These are phyloP conservation scores for Dryadomyces sulphureus DNA, from an alignment of 2,329 filamentous ascomycete species.

Conservation along the genomic window DNA sequence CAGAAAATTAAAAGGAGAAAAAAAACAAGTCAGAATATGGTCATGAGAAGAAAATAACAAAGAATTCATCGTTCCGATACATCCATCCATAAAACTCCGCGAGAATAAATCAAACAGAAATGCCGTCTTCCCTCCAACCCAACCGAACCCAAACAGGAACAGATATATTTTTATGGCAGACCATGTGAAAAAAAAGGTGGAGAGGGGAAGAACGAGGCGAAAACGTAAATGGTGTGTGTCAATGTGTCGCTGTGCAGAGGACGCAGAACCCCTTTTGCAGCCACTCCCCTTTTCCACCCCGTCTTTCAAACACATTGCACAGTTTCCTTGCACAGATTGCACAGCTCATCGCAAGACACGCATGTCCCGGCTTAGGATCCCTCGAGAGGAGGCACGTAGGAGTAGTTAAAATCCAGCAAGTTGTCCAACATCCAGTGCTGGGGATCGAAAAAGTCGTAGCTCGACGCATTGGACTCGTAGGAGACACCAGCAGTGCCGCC, in stretches of 20 bases:
- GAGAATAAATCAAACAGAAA: not conserved
- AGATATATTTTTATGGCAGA: not conserved
- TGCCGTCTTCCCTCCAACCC: not conserved
- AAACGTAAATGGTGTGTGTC: too few species aligned
- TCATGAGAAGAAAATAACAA: not conserved
- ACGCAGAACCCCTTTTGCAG: too few species aligned
- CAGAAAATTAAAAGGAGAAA: not conserved
- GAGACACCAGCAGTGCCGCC: conserved; percentile 35
- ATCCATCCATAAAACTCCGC: not conserved
- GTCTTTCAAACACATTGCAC: too few species aligned
- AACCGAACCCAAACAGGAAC: not conserved
- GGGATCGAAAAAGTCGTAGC: conserved; percentile 82
- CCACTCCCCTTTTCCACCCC: too few species aligned
- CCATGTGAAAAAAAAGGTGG: not conserved
- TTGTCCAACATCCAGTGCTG: conserved; percentile 90
- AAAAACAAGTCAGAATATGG: not conserved
- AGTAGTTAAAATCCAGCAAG: conserved; percentile 62
- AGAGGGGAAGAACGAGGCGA: not conserved
- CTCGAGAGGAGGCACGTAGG: conserved; percentile 39
- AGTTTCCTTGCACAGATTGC: too few species aligned
- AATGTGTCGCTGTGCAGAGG: too few species aligned
- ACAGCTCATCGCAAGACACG: too few species aligned
- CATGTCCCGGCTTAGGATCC: conserved; percentile 31
- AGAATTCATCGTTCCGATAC: not conserved
- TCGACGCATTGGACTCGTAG: conserved; percentile 37